phyloP scores from a whole-genome alignment of 169 alveolate genomes.

The Pseudocohnilembus persalinus region DNA sequence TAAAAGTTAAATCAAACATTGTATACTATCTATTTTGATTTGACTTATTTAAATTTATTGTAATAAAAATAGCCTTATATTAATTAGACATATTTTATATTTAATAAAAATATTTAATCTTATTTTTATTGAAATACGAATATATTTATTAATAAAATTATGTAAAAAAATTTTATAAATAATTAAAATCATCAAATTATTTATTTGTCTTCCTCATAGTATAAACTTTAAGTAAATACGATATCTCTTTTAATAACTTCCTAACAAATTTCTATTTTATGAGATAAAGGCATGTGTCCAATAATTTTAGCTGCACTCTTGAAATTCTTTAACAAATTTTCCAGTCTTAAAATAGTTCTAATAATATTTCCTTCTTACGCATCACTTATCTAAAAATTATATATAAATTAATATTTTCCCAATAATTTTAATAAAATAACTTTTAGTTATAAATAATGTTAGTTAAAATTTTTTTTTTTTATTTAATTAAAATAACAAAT shows the following conservation, averaged over 20 bases:
- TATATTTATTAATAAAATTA: too few relatives aligned
- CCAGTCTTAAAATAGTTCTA: slow-evolving; percentile 88
- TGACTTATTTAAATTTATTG: too few relatives aligned
- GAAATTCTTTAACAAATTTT: slow-evolving; percentile 85
- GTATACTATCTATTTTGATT: too few relatives aligned
- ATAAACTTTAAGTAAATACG: slow-evolving; percentile 92
- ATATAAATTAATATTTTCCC: too few relatives aligned
- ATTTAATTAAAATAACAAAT: too few relatives aligned
- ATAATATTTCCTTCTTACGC: slow-evolving; percentile 94
- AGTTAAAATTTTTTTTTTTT: not conserved
- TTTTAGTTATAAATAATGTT: not conserved
- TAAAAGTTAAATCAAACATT: too few relatives aligned
- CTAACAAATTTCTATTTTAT: slow-evolving; percentile 80
- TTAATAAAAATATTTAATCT: too few relatives aligned
- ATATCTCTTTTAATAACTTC: slow-evolving; percentile 91
- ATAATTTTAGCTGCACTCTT: slow-evolving; percentile 85
- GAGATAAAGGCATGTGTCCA: slow-evolving; percentile 86
- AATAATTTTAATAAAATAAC: too few relatives aligned
- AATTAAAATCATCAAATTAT: not conserved
- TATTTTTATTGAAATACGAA: too few relatives aligned
- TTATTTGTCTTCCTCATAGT: slow-evolving; percentile 36
- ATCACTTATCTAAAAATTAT: not conserved
- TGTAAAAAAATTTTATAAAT: too few relatives aligned
- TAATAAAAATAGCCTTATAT: too few relatives aligned
- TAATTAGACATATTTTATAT: too few relatives aligned